These are phyloP conservation scores for Glebionis coronaria DNA, from an alignment of 129 eudicot species.

Conservation along the genomic window DNA sequence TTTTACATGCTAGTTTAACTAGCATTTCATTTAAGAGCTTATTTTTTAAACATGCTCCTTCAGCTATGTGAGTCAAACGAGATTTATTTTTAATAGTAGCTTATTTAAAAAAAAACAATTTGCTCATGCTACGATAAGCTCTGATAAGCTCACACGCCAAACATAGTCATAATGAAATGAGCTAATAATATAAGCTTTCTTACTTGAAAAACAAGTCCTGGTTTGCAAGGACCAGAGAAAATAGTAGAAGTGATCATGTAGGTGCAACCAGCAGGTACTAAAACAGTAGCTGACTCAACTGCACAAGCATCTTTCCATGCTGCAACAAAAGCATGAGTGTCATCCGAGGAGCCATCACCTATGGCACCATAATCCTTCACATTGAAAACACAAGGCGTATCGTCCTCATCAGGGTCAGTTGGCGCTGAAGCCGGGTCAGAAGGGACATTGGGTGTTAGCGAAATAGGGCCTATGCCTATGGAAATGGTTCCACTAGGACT, in stretches of 20 bases:
- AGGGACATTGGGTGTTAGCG: conserved; percentile 18
- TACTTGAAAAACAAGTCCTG: conserved; percentile 89
- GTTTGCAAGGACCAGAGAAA: conserved; percentile 89
- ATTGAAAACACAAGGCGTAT: conserved; percentile 47
- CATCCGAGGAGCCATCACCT: conserved; percentile 82
- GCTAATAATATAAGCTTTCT: not conserved
- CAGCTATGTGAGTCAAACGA: no score
- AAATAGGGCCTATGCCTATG: no score
- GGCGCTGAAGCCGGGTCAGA: conserved; percentile 29
- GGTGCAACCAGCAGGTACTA: conserved; percentile 50
- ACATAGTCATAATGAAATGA: no score
- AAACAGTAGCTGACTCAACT: conserved; percentile 61
- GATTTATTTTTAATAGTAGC: no score
- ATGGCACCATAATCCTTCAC: conserved; percentile 73
- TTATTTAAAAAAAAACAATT: no score
- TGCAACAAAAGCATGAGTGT: conserved; percentile 66
- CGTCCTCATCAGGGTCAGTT: conserved; percentile 28
- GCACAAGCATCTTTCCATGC: conserved; percentile 97
- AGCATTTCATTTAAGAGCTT: no score
- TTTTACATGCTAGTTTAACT: no score
- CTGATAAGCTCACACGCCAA: no score
- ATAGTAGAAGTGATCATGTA: conserved; percentile 77
- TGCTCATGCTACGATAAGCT: no score
- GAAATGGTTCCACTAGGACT: not conserved
- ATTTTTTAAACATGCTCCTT: no score